phyloP scores from a whole-genome alignment of 208 protist genomes.

The Trypanosoma mega region DNA sequence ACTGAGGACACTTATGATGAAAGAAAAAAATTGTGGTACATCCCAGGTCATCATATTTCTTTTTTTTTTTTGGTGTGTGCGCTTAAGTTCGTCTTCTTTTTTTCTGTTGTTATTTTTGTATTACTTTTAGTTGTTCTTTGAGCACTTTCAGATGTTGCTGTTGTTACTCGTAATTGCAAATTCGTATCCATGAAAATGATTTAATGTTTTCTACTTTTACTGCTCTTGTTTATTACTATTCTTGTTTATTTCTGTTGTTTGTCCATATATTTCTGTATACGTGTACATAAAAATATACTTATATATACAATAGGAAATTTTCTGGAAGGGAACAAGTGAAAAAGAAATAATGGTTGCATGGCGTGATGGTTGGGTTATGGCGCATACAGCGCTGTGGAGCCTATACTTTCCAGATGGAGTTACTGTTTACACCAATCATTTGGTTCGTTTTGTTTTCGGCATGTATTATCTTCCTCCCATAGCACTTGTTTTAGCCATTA shows the following conservation, averaged over 20 bases:
- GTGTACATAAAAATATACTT: slow-evolving; percentile 7
- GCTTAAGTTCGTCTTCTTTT: not conserved
- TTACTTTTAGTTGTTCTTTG: no score
- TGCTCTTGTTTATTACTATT: not conserved
- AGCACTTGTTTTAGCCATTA: slow-evolving; percentile 57
- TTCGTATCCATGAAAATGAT: not conserved
- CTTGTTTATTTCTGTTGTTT: slow-evolving; percentile 12
- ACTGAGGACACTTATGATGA: no score
- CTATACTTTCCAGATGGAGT: slow-evolving; percentile 77
- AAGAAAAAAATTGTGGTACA: no score
- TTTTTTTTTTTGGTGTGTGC: no score
- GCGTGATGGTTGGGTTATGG: slow-evolving; percentile 13
- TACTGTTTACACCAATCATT: slow-evolving; percentile 61
- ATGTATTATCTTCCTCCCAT: slow-evolving; percentile 78
- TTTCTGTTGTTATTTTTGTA: not conserved
- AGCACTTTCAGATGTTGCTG: no score
- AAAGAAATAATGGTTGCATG: slow-evolving; percentile 1
- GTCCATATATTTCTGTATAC: slow-evolving; percentile 11
- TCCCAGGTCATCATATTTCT: no score
- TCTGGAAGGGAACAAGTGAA: no score
- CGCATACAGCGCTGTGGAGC: slow-evolving; percentile 49
- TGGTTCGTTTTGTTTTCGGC: slow-evolving; percentile 65
- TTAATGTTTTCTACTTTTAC: slow-evolving; percentile 7
- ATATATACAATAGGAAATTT: not conserved
- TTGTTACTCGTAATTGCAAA: no score